Base-by-base conservation (phyloP, 164 flowering plant species). In the Amborella trichopoda region DNA sequence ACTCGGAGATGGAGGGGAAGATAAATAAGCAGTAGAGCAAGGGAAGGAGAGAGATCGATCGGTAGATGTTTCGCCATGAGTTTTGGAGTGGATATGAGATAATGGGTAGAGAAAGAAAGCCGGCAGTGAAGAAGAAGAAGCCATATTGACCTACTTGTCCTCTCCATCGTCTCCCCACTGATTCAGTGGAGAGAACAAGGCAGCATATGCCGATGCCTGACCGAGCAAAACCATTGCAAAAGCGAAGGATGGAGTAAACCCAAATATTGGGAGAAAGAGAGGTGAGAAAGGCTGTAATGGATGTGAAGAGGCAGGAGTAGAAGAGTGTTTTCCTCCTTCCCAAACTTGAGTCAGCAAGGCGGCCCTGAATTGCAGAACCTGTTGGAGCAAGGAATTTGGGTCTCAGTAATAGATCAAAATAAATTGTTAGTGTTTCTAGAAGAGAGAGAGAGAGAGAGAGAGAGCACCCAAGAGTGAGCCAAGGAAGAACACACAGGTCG, bases 131-230 rank as follows among this genome's bases (percentile, higher is more conserved):
- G 68, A 77, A 68, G 53, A 77, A 73, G 62, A 82, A 79, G 4
- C 86, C 78, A 28, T 63, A 71, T 36, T 71, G 78, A 27, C 91
- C 81, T 1, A 79, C 81, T 55, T 75, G 86, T 28, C 76, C 81
- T 5, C 78, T 71, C 81, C 80, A 73, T 49, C 70, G 69, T 10
- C 72, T 57, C 4, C 91, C 91, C 0, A 79, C 81, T 1, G 33
- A 58, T 55, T 82, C 86, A 0, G 86, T 78, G 1, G 86, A 56
- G 26, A 82, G 78, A 28, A 79, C 83, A 6, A 75, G 68, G 24
- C 80, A 64, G 56, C 80, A 74, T 5, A 70, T 71, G 0, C 86
- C 83, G 6, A 77, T 71, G 11, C 81, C 80, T 0, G 83, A 70
- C 17, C 83, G 50, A n/a, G 60, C 52, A 19, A 82, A 68, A 1